These are phyloP conservation scores for Wilcoxina mikolae DNA, from an alignment of 495 filamentous ascomycete genomes.

Conservation along the genomic window DNA sequence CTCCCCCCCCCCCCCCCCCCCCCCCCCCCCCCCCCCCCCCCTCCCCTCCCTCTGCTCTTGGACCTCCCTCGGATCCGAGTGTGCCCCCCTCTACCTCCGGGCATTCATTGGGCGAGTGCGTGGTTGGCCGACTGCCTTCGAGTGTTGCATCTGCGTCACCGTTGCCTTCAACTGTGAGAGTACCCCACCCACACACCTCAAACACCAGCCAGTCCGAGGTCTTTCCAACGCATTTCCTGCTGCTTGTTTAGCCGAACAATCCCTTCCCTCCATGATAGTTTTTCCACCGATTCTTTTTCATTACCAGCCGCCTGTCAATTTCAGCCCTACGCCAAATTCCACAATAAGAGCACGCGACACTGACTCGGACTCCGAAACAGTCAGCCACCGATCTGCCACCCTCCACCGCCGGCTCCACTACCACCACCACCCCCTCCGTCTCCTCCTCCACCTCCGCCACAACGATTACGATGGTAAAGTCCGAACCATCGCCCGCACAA, in stretches of 20 bases:
- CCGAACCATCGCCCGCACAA: background rate
- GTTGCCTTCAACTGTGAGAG: background rate
- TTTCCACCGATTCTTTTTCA: background rate
- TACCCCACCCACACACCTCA: background rate
- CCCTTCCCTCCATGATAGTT: background rate
- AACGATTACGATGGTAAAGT: background rate
- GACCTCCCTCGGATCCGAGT: background rate
- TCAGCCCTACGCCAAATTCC: conserved; percentile 3
- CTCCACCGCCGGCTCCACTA: background rate
- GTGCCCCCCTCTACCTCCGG: background rate
- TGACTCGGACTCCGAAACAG: background rate
- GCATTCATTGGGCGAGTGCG: background rate
- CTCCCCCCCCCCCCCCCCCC: background rate
- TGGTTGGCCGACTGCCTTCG: background rate
- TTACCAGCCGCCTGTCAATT: background rate
- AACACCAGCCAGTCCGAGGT: background rate
- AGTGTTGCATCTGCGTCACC: background rate
- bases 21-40: background rate
- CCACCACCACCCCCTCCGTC: background rate
- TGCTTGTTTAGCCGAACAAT: conserved; percentile 5
- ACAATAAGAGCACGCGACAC: conserved; percentile 3
- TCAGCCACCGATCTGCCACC: background rate
- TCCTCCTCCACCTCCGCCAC: background rate
- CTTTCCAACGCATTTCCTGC: background rate
- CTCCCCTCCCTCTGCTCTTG: background rate